Conservation (phyloP, 2,329 filamentous ascomycete species). For the Cladosporium austrohemisphaericum region DNA sequence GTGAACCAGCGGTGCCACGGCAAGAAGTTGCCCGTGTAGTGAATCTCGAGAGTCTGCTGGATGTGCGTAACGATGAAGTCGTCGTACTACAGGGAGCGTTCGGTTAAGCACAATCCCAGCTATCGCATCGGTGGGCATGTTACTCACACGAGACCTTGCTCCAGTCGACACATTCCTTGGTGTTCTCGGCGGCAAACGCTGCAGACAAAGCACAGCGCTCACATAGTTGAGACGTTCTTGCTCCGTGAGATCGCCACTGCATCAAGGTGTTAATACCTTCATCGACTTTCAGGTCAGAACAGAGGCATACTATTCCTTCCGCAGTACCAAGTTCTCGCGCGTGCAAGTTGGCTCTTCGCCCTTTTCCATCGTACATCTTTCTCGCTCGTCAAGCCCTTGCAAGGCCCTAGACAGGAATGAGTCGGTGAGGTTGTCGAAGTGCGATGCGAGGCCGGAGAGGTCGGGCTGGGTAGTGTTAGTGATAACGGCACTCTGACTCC, state of each 20-base stretch:
- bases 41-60: slow-evolving; percentile 26
- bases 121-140: too few relatives aligned
- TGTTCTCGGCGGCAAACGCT: slow-evolving; percentile 7
- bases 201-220: slow-evolving; percentile 20
- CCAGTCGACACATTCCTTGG: slow-evolving; percentile 4
- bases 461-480: neutral
- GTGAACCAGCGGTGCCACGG: slow-evolving; percentile 43
- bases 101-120: too few relatives aligned
- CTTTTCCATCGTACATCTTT: neutral
- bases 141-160: slow-evolving; percentile 7
- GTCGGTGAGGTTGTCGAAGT: neutral
- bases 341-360: neutral
- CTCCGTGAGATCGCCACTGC: neutral
- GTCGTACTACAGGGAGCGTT: too few relatives aligned
- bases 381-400: slow-evolving; percentile 1
- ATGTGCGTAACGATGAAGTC: slow-evolving; percentile 30
- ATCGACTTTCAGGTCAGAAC: neutral
- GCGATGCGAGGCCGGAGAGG: neutral
- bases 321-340: neutral
- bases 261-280: neutral
- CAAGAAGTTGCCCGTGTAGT: slow-evolving; percentile 34
- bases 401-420: neutral
- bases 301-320: slow-evolving; percentile 6
- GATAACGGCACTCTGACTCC: neutral
- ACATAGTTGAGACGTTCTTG: slow-evolving; percentile 17